Conservation (phyloP, 371 early-diverging fungal species). For the Polyrhizophydium stewartii region DNA sequence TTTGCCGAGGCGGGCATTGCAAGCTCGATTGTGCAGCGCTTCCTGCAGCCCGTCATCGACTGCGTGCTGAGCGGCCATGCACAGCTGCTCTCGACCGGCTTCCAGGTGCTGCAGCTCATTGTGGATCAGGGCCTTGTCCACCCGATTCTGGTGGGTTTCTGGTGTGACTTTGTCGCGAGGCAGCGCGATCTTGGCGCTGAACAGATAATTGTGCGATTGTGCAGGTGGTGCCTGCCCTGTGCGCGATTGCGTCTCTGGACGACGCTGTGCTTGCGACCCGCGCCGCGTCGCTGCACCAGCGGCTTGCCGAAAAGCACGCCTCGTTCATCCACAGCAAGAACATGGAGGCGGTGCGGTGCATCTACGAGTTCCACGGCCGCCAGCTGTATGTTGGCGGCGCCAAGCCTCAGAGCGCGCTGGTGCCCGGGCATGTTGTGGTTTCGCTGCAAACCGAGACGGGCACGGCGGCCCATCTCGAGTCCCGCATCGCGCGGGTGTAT, state of each 20-base stretch:
- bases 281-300: constrained; percentile 66
- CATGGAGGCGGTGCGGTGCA: constrained; percentile 63
- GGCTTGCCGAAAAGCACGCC: constrained; percentile 76
- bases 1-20: constrained; percentile 81
- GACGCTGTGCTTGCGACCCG: constrained; percentile 59
- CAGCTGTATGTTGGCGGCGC: no score
- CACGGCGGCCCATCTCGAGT: constrained; percentile 27
- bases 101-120: constrained; percentile 72
- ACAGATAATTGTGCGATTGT: not conserved
- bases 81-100: constrained; percentile 56
- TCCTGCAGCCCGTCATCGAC: constrained; percentile 63
- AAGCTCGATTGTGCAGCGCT: constrained; percentile 79
- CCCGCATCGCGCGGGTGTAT: constrained; percentile 65
- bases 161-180: not conserved
- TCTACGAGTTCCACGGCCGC: constrained; percentile 55
- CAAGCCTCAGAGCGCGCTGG: not conserved
- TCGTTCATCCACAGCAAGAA: constrained; percentile 73
- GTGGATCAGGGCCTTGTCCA: constrained; percentile 84
- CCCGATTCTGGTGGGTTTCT: constrained; percentile 60
- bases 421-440: not conserved
- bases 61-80: constrained; percentile 53
- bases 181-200: constrained; percentile 7
- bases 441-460: not conserved
- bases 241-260: constrained; percentile 75
- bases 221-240: constrained; percentile 69